Base-by-base conservation (phyloP, 768 basidiomycete genomes). In the Xerocomellus dryophilus region DNA sequence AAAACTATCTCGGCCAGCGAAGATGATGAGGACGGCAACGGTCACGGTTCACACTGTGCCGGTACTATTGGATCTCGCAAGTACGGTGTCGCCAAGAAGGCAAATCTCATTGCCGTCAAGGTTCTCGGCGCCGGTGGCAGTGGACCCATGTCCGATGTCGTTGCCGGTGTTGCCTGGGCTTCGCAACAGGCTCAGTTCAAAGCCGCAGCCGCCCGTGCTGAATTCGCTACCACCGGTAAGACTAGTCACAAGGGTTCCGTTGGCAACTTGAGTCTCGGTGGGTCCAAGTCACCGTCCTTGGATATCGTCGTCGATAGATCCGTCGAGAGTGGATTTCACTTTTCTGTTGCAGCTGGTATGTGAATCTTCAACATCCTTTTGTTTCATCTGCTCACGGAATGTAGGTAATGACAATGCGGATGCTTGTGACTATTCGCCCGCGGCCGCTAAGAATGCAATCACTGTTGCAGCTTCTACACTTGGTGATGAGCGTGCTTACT, bases 241-340 rank as follows among this genome's bases (percentile, higher is more conserved):
- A 88, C 87, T 50, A 74, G 73, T 41, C 90, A 96, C 81, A 95
- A 93, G 77, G 97, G 97, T 21, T 93, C 93, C 17, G 93, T 95
- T 49, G 91, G 88, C 46, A 96, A 96, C 80, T 97, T 99, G 97
- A 90, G 87, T 69, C 86, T 99, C 48, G 97, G 97, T 58, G 97
- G 97, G 64, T 92, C 93, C 54, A 96, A 95, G 76, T 92, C 90
- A 6, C 79, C 75, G 20, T 81, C 90, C 32, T 80, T 98, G 47
- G 93, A 99, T 58, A 78, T 79, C 21, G 84, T 87, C 47, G 93
- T 99, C 57, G 85, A 98, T 75, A 76, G 74, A 47, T 93, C 97
- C 43, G 92, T 96, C 50, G 80, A 83, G 9, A 57, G 70, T 34
- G 97, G 97, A 36, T 79, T 99, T 32, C 93, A 98, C 78, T 97